A percentile compares a stretch with the other conserved stretches of the same genome.
Conservation (phyloP, 2,329 filamentous ascomycete genomes). For the Verruconis gallopava region DNA sequence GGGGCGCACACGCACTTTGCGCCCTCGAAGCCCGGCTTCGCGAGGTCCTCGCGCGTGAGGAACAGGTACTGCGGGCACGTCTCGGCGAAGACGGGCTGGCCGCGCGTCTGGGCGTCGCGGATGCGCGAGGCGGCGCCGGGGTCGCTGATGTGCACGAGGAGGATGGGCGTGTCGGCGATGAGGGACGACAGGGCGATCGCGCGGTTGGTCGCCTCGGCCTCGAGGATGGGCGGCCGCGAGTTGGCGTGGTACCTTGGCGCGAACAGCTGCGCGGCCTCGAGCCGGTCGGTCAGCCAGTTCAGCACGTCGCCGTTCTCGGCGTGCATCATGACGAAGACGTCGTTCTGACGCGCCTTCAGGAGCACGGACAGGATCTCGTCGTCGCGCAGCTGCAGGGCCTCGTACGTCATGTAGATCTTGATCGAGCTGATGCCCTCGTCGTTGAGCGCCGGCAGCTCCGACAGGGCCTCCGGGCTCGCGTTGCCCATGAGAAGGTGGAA, state of each 20-base stretch:
- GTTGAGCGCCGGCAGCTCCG: constrained; percentile 24
- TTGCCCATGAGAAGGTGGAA: constrained; percentile 28
- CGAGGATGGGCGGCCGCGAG: constrained; percentile 36
- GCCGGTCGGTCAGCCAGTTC: constrained; percentile 40
- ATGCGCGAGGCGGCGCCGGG: constrained; percentile 35
- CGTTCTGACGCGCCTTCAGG: constrained; percentile 31
- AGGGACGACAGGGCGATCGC: constrained; percentile 38
- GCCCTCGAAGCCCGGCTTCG: constrained; percentile 39
- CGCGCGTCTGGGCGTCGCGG: constrained; percentile 35
- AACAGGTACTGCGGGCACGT: constrained; percentile 46
- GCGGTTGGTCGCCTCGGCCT: constrained; percentile 40
- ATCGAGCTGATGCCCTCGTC: constrained; percentile 25
- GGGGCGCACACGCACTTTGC: constrained; percentile 44
- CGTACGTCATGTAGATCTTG: constrained; percentile 34
- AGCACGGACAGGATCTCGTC: constrained; percentile 39
- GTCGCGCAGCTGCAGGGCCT: constrained; percentile 26
- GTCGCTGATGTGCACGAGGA: constrained; percentile 41
- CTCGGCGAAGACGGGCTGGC: constrained; percentile 40
- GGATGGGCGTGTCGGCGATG: constrained; percentile 35
- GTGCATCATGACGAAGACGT: constrained; percentile 38
- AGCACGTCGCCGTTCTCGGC: constrained; percentile 38
- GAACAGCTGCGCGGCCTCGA: constrained; percentile 35
- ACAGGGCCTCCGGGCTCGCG: constrained; percentile 21
- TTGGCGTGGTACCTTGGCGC: constrained; percentile 40
- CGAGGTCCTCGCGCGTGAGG: constrained; percentile 38